These are phyloP conservation scores for Neurospora sp. DNA, from an alignment of 495 filamentous ascomycete genomes.

Conservation along the genomic window DNA sequence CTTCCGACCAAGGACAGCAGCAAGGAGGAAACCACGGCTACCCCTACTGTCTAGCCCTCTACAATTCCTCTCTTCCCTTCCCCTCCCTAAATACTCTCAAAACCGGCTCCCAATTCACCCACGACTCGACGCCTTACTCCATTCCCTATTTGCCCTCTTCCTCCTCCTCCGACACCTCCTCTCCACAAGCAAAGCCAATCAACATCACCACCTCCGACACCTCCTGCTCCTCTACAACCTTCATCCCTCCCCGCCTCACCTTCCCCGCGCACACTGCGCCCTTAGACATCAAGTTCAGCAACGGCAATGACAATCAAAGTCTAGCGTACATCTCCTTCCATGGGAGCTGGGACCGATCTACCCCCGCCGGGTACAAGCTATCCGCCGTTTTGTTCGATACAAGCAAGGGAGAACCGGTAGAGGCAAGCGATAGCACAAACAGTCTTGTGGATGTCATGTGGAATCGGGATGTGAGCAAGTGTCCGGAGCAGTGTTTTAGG, in stretches of 20 bases:
- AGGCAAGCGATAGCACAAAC: conserved; percentile 26
- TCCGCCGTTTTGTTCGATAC: conserved; percentile 31
- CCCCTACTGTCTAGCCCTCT: conserved; percentile 56
- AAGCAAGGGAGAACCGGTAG: conserved; percentile 31
- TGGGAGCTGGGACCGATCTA: conserved; percentile 42
- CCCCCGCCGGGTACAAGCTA: conserved; percentile 48
- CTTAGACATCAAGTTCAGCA: conserved; percentile 47
- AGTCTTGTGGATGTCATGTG: conserved; percentile 39
- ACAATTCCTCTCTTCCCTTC: conserved; percentile 33
- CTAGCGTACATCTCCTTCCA: conserved; percentile 34
- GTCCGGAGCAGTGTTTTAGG: conserved; percentile 42
- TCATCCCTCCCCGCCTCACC: conserved; percentile 37
- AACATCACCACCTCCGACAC: conserved; percentile 30
- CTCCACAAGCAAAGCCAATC: not conserved
- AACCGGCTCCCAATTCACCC: conserved; percentile 30
- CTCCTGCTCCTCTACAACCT: conserved; percentile 26
- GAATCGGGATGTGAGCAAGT: conserved; percentile 33
- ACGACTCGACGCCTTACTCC: not conserved
- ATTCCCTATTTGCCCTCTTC: not conserved
- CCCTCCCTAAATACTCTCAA: conserved; percentile 12
- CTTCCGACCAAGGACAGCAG: not conserved
- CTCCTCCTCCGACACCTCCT: not conserved
- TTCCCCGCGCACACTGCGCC: conserved; percentile 54
- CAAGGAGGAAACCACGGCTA: conserved; percentile 52
- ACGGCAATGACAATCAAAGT: conserved; percentile 2